phyloP scores from a whole-genome alignment of 2,329 filamentous ascomycete species.

The Chaetomiaceae sp. region DNA sequence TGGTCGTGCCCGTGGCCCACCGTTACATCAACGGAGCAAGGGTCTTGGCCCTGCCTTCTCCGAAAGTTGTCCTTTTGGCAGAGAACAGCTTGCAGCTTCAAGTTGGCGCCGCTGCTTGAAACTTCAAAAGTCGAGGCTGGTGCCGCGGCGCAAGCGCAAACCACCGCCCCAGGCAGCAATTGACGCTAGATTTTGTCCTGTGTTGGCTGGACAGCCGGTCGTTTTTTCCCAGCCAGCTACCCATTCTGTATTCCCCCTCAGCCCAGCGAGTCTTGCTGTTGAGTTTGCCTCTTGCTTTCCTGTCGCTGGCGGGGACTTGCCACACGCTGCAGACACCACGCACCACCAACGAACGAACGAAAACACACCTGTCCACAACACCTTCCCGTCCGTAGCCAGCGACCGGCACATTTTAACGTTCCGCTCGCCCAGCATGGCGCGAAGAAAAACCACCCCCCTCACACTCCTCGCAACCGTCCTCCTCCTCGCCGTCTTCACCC shows the following conservation, averaged over 20 bases:
- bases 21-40: slow-evolving; percentile 18
- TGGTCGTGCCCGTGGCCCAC: slow-evolving; percentile 15
- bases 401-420: background rate
- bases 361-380: too few relatives aligned
- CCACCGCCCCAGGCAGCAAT: slow-evolving; percentile 4
- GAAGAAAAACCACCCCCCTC: slow-evolving; percentile 34
- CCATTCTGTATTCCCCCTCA: background rate
- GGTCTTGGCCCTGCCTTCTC: slow-evolving; percentile 13
- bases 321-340: too few relatives aligned
- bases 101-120: background rate
- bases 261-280: background rate
- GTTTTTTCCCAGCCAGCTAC: background rate
- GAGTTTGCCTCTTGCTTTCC: background rate
- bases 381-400: background rate
- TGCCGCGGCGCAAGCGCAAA: slow-evolving; percentile 8
- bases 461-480: slow-evolving; percentile 37
- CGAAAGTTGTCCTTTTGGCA: slow-evolving; percentile 26
- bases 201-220: background rate
- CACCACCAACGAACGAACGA: too few relatives aligned
- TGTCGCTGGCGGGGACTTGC: too few relatives aligned
- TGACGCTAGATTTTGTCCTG: slow-evolving; percentile 11
- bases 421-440: slow-evolving; percentile 33
- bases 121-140: background rate
- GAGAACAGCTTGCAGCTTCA: slow-evolving; percentile 21
- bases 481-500: slow-evolving; percentile 37